Conservation (phyloP, 108 stramenopile species). For the Cylindrotheca closterium region DNA sequence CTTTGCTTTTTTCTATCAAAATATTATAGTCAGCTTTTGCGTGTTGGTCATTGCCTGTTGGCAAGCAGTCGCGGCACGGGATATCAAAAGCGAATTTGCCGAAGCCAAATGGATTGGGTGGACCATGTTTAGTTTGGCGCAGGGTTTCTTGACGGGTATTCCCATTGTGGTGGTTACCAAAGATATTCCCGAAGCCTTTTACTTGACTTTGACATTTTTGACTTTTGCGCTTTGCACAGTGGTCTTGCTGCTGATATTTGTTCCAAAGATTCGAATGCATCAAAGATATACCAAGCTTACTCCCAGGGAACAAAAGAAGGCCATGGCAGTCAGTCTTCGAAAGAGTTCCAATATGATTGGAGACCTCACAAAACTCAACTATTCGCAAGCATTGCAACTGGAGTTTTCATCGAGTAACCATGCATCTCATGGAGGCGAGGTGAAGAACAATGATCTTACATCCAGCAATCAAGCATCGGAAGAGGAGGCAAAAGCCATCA, state of each 20-base stretch:
- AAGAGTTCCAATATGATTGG: too few species aligned
- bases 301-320: conserved; percentile 2
- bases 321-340: not conserved
- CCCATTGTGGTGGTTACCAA: conserved; percentile 28
- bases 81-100: conserved; percentile 38
- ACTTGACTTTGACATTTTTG: conserved; percentile 18
- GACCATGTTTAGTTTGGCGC: conserved; percentile 26
- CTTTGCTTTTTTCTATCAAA: too few species aligned
- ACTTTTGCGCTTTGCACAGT: conserved; percentile 29
- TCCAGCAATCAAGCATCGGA: too few species aligned
- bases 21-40: conserved; percentile 19
- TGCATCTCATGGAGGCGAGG: too few species aligned
- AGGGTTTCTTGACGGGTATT: conserved; percentile 33
- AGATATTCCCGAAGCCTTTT: conserved; percentile 23
- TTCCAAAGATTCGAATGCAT: conserved; percentile 37
- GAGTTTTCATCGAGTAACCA: too few species aligned
- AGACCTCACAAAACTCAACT: too few species aligned
- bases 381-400: too few species aligned
- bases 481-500: too few species aligned
- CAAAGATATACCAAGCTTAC: conserved; percentile 1
- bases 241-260: conserved; percentile 35
- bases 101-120: conserved; percentile 38
- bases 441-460: too few species aligned
- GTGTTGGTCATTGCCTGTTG: conserved; percentile 30
- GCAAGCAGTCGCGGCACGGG: conserved; percentile 44